Evolutionary conservation across 169 alveolate genomes (phyloP), one percentile per base, ranked within the genome.

Genomic region (Plasmodium berghei): DNA sequence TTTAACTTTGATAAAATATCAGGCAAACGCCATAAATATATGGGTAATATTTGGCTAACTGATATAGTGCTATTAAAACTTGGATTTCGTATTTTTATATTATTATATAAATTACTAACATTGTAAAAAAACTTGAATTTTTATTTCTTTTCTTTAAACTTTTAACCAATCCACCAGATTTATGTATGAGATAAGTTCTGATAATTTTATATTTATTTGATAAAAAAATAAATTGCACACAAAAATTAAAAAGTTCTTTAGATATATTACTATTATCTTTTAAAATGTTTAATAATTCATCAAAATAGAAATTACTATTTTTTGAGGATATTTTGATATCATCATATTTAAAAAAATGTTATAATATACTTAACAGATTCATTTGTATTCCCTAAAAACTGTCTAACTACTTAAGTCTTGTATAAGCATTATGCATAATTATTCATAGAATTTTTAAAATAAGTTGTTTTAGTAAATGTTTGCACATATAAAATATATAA

Each of bases 231-330:
- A 54, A 34, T 24, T 71, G 83, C 26, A 80, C 28, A 59, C 90
- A 80, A 42, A 80, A 80, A n/a, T 80, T 69, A 54, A 80, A 70
- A 28, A 80, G 34, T 40, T 80, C 90, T 70, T 55, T 20, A 10
- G 72, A 80, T 49, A 80, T 64, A 45, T 64, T 58, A 14, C 75
- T 59, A 49, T 56, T 56, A 12, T 63, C 77, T 69, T 77, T 77
- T n/a, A 77, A 49, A 42, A 77, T 52, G 49, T 77, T 58, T 56
- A 77, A 58, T 52, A 77, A 56, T 24, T 14, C 24, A 54, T 77
- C 89, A 64, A 77, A 77, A 18, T 77, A 64, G 1, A 66, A 24
- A 24, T 22, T 22, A 22, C 42, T 34, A 34, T 34, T 34, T 34
- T 34, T 34, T 34, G 42, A 34, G 42, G 42, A 5, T 0, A 34